phyloP scores from a whole-genome alignment of 148 eudicot genomes.

The Rheum nobile region DNA sequence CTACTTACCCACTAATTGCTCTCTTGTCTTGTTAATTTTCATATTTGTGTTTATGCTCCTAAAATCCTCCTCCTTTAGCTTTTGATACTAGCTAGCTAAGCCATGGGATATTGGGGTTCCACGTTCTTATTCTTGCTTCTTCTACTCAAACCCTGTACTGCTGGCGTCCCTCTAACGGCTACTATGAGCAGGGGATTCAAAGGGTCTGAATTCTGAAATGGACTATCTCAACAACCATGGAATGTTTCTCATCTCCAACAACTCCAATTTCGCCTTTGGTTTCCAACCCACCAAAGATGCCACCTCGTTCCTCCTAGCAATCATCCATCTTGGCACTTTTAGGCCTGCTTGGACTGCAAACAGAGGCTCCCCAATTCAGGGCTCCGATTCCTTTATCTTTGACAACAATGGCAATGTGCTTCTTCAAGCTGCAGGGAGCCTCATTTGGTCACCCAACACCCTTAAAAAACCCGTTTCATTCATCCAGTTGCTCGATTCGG shows the following conservation, averaged over 20 bases:
- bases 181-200: constrained; percentile 28
- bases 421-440: constrained; percentile 23
- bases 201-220: constrained; percentile 66
- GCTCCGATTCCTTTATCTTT: constrained; percentile 54
- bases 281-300: constrained; percentile 49
- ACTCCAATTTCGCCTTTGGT: constrained; percentile 59
- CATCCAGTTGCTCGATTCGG: constrained; percentile 48
- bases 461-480: constrained; percentile 48
- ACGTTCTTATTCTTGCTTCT: constrained; percentile 21
- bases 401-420: constrained; percentile 42
- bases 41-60: too few relatives aligned
- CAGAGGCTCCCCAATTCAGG: constrained; percentile 33
- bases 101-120: neutral
- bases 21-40: too few relatives aligned
- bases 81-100: too few relatives aligned
- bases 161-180: constrained; percentile 47
- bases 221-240: constrained; percentile 64
- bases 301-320: constrained; percentile 47
- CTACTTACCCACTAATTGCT: too few relatives aligned
- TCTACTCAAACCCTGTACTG: constrained; percentile 19
- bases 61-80: too few relatives aligned
- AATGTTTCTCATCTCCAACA: constrained; percentile 56
- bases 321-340: constrained; percentile 38
- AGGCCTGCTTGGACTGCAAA: constrained; percentile 75
- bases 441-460: constrained; percentile 65